Percentiles rank a stretch among this genome's conserved stretches.
phyloP scores from a whole-genome alignment of 805 yeast species.

The Yarrowia sp. region DNA sequence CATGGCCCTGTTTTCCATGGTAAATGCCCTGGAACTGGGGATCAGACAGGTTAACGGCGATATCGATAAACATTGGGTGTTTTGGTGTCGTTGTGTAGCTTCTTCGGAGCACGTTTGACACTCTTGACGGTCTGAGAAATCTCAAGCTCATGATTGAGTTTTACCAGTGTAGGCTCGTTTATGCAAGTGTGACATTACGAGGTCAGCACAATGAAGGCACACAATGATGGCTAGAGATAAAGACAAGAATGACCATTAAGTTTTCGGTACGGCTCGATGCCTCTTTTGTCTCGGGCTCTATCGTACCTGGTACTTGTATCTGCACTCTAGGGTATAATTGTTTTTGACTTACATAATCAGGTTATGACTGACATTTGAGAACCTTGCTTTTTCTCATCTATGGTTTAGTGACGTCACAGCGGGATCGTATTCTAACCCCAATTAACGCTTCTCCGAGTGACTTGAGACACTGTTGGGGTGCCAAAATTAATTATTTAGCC shows the following conservation, averaged over 20 bases:
- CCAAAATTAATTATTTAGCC: background rate
- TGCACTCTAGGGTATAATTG: too few species aligned
- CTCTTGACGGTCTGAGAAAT: background rate
- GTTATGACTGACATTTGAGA: too few species aligned
- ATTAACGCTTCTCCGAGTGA: too few species aligned
- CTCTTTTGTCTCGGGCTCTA: too few species aligned
- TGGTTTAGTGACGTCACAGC: too few species aligned
- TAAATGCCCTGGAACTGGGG: conserved; percentile 81
- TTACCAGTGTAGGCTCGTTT: background rate
- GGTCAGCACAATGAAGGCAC: too few species aligned
- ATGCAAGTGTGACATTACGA: background rate
- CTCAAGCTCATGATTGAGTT: conserved; percentile 7
- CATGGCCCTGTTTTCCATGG: conserved; percentile 65
- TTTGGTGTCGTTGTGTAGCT: conserved; percentile 7
- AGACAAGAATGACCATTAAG: too few species aligned
- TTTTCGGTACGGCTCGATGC: too few species aligned
- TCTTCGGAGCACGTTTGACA: background rate
- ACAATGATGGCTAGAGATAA: too few species aligned
- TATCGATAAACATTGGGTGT: conserved; percentile 37
- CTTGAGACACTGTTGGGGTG: background rate
- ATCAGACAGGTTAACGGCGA: conserved; percentile 80
- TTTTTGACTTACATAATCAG: background rate
- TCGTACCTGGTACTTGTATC: too few species aligned
- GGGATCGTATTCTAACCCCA: too few species aligned
- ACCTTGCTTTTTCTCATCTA: too few species aligned